Evolutionary conservation across 768 basidiomycete species (phyloP), one percentile per base, ranked within the genome.

Genomic region (Cantharellus anzutake): DNA sequence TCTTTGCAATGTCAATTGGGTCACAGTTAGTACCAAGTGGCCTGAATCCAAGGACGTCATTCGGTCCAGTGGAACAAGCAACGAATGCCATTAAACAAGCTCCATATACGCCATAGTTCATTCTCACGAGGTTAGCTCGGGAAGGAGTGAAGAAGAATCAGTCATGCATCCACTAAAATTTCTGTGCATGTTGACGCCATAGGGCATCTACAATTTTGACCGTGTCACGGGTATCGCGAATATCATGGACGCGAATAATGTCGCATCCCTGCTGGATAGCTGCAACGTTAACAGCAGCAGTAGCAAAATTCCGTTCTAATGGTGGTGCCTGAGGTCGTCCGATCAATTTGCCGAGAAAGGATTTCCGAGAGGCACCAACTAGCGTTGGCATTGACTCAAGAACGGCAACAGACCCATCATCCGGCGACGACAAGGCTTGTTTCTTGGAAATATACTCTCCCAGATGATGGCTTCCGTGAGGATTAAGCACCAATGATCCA

Each of bases 241-340:
- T 78, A 67, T 93, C 84, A 69, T 97, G 93, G 2, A 96, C 89
- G 29, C 94, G 72, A 4, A 94, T 78, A 2, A 89, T 71, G 59
- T 78, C 72, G 0, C 81, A 81, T 0, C 80, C 79, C 65, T 89
- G 85, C 65, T 83, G 84, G 37, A 86, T 76, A 2, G 83, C 80
- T 66, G 83, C 84, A 1, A 82, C 72, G 4, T 86, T 81, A 0
- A 82, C 79, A 1, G 84, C 83, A 0, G 84, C 83, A 7, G 92
- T 96, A 1, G 88, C 93, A 73, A 77, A 86, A 0, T 68, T 76
- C 4, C 93, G 72, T 60, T 91, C 85, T 1, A 86, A 78, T n/a
- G 64, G 63, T 1, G 83, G 67, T 2, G 65, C 63, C 4, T 79
- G 77, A 14, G 73, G 69, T 55, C 74, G 68, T 3, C 74, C 72